Evolutionary conservation across 441 rosid species (phyloP).

Genomic region (Sinapis alba): DNA sequence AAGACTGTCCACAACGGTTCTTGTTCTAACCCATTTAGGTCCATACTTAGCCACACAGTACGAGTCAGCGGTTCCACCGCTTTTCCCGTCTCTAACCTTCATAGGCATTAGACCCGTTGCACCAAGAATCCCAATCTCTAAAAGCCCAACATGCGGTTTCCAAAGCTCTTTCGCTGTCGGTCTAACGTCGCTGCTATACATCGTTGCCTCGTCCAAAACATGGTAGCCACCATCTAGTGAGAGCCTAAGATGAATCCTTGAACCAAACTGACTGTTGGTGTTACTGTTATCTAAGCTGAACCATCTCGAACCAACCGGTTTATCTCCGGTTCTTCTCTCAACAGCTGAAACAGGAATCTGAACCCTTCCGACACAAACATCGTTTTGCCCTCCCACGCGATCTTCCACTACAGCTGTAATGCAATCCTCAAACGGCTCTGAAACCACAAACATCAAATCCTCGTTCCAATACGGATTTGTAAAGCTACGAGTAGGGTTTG

Average conservation of each 20-base stretch:
- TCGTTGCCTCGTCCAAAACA: constrained; percentile 54
- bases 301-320: constrained; percentile 50
- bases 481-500: constrained; percentile 40
- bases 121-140: constrained; percentile 53
- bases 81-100: constrained; percentile 43
- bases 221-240: constrained; percentile 62
- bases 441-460: constrained; percentile 55
- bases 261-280: constrained; percentile 46
- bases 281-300: constrained; percentile 44
- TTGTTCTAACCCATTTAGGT: constrained; percentile 58
- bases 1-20: constrained; percentile 53
- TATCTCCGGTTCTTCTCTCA: constrained; percentile 48
- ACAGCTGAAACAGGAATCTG: constrained; percentile 41
- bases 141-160: constrained; percentile 54
- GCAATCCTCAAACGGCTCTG: constrained; percentile 62
- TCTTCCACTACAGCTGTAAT: constrained; percentile 48
- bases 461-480: constrained; percentile 57
- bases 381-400: constrained; percentile 31
- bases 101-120: constrained; percentile 51
- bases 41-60: constrained; percentile 63
- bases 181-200: constrained; percentile 55
- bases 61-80: constrained; percentile 46
- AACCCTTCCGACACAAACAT: constrained; percentile 48
- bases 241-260: constrained; percentile 51
- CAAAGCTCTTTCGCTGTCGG: constrained; percentile 54